Base-by-base conservation (phyloP, 1,284 basidiomycete genomes). In the Schizopora paradoxa region DNA sequence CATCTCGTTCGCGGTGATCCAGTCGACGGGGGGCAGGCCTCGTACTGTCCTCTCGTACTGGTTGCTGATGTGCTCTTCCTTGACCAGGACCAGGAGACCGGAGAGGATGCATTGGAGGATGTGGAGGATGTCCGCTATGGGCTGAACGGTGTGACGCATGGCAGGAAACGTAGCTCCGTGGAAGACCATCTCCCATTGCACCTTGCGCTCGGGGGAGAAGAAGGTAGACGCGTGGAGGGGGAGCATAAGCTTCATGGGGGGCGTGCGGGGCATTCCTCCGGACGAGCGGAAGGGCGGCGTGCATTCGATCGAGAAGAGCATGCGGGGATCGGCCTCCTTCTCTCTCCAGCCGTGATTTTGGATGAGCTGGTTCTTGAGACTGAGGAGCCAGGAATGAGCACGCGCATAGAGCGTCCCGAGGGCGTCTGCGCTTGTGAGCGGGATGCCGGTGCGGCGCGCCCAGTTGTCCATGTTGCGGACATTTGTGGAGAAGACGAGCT, bases 141-240 rank as follows among this genome's bases (percentile, higher is more conserved):
- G 82, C 32, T 79, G 77, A 45, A 82, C 79, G 58, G 83, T 79
- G 64, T 86, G 83, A 35, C 86, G 75, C 53, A 87, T 76, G 34
- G 79, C 81, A 53, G 83, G 83, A 67, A 88, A 89, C 48, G 82
- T 78, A 60, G 86, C 84, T 58, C 77, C 79, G 62, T 89, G 85
- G 61, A 89, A 89, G 53, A 87, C 84, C 86, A 89, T 88, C 62
- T 89, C 79, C 86, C 86, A 89, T 59, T 88, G 86, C 35, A 88
- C 75, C 51, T 83, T 76, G 55, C 86, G 70, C 61, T 88, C 83
- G 10, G 85, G 84, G 43, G 82, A 83, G 66, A 89, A 89, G 65
- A 89, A 89, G 14, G 86, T 86, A 25, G 80, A 82, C 38, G 85
- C 86, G 54, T 88, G 77, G 47, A 79, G 68, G 5, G 86, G 86